Evolutionary conservation across 768 basidiomycete species (phyloP).

Genomic region (Myochromella boudieri): DNA sequence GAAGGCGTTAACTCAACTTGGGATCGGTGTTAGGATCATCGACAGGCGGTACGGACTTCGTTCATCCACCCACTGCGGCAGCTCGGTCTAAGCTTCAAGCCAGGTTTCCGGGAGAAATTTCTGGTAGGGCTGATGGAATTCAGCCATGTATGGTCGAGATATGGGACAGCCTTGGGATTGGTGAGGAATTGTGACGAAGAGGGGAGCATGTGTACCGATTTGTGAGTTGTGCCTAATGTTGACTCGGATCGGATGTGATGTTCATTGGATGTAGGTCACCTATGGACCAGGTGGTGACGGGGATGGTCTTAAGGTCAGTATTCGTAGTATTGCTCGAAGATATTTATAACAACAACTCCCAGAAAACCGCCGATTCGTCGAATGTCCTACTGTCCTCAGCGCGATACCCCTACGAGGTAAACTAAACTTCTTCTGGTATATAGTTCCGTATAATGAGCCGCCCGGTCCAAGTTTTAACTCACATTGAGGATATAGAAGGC

Average conservation of each 20-base stretch:
- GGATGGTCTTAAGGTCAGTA: not conserved
- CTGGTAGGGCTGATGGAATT: constrained; percentile 3
- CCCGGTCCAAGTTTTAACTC: not conserved
- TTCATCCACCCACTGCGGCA: too few relatives aligned
- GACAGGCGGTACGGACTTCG: constrained; percentile 14
- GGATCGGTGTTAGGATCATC: constrained; percentile 24
- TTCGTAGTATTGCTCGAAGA: not conserved
- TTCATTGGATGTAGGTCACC: not conserved
- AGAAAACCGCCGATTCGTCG: not conserved
- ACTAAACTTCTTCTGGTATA: not conserved
- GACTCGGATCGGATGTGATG: too few relatives aligned
- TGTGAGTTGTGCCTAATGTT: not conserved
- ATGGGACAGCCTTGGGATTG: constrained; percentile 4
- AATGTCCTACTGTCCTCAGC: constrained; percentile 4
- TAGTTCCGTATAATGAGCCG: too few relatives aligned
- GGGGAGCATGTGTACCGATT: not conserved
- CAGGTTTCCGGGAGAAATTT: constrained; percentile 1
- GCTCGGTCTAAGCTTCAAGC: not conserved
- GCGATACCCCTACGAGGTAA: constrained; percentile 3
- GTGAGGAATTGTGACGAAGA: not conserved
- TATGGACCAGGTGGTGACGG: constrained; percentile 1
- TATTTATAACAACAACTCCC: not conserved
- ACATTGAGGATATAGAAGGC: not conserved
- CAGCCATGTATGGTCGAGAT: constrained; percentile 3
- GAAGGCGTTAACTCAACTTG: constrained; percentile 20